These are phyloP conservation scores for Fusarium begoniae DNA, from an alignment of 2,329 filamentous ascomycete genomes.

Conservation along the genomic window DNA sequence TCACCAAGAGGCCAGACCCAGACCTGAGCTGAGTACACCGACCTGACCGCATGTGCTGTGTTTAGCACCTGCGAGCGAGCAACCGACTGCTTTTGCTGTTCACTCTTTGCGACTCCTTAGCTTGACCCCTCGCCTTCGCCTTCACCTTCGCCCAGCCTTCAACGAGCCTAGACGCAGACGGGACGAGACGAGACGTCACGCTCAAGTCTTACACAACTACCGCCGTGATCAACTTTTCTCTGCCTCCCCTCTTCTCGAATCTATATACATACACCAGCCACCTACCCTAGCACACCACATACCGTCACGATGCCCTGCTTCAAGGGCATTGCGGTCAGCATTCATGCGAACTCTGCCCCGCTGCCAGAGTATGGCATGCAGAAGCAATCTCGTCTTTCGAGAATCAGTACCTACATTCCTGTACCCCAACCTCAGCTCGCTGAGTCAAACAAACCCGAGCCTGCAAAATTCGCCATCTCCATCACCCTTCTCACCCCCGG, in stretches of 20 bases:
- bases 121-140: background rate
- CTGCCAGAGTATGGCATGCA: constrained; percentile 94
- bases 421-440: constrained; percentile 85
- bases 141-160: constrained; percentile 7
- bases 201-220: constrained; percentile 19
- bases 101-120: constrained; percentile 11
- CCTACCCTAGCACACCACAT: constrained; percentile 14
- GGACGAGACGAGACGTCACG: constrained; percentile 11
- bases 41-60: constrained; percentile 27
- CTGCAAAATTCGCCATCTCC: constrained; percentile 96
- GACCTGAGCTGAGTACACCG: constrained; percentile 31
- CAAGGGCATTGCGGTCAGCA: constrained; percentile 98
- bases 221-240: constrained; percentile 24
- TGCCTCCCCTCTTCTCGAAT: constrained; percentile 30
- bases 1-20: constrained; percentile 28
- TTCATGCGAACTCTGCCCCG: constrained; percentile 83
- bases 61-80: constrained; percentile 24
- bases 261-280: constrained; percentile 18
- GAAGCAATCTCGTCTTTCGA: constrained; percentile 87
- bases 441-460: constrained; percentile 80
- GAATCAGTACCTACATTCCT: constrained; percentile 97
- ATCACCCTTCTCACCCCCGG: constrained; percentile 93
- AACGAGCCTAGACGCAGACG: constrained; percentile 13
- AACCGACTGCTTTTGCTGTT: constrained; percentile 29
- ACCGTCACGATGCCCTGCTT: constrained; percentile 84